Evolutionary conservation across 2,329 filamentous ascomycete species (phyloP), one percentile per base, ranked within the genome.

Genomic region (Fusarium haematococcum): DNA sequence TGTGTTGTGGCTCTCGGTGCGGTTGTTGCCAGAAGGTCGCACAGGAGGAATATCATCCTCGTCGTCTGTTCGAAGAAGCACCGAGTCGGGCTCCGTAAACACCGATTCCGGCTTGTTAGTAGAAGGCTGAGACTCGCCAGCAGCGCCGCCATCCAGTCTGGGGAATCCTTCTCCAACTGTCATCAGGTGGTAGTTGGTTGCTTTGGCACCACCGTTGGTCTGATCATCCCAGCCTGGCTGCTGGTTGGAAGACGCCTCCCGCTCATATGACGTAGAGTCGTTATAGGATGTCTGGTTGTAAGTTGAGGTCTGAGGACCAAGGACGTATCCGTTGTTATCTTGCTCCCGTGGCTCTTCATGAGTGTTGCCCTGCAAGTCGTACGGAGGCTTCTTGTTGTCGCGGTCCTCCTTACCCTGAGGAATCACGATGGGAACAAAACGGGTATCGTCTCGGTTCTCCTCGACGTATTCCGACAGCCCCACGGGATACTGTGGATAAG

Each of bases 1-100:
- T 32, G 88, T 89, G 14, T 87, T 85, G 8, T 86, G 84, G 73
- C 88, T 86, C 56, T 86, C 83, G 16, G 81, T 83, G 58, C 85
- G 58, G 61, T 73, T 76, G 58, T 76, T 70, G 10, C 77, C 75
- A 1, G 76, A 73, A 4, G 81, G 80, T 39, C 82, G 78, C 13
- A 73, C 66, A 16, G 74, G 63, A 9, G 54, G 30, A 50, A 50
- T 77, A 54, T 70, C 74, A 30, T 79, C 74, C 48, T 80, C 68
- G 43, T 80, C 73, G 45, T 78, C 79, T 16, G 75, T 71, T 41
- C 67, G 69, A 18, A 75, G 62, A 39, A 77, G 65, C 25, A 72
- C 52, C 11, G 75, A 77, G 45, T 76, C 76, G 18, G 69, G 71
- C 20, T 77, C 76, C 18, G 75, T 76, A 27, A 67, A 67, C 8